Conservation (phyloP, 768 basidiomycete genomes). For the Tulasnella calospora region DNA sequence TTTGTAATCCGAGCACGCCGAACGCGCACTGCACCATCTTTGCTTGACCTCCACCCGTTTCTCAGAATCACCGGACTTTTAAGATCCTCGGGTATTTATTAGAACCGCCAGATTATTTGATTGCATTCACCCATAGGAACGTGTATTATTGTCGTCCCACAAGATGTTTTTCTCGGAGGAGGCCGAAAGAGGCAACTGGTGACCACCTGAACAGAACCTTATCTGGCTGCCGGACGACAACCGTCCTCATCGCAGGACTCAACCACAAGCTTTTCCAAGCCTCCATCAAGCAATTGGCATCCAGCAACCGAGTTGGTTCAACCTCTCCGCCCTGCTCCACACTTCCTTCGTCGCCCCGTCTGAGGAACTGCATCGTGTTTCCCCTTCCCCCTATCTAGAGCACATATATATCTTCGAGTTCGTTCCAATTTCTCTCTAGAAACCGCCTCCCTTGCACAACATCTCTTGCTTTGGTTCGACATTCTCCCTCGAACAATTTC, state of each 20-base stretch:
- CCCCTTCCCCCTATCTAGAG: not conserved
- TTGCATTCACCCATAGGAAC: no score
- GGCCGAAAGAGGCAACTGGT: no score
- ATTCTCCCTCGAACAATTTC: not conserved
- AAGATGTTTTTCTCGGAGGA: no score
- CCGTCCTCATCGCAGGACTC: not conserved
- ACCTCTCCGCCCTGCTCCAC: not conserved
- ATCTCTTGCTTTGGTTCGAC: not conserved
- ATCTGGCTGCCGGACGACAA: no score
- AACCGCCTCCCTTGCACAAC: not conserved
- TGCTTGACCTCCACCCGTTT: no score
- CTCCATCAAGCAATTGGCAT: not conserved
- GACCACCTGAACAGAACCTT: not conserved
- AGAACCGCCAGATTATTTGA: no score
- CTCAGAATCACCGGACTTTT: no score
- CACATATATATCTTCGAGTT: not conserved
- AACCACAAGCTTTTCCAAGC: not conserved
- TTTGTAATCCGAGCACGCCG: not conserved
- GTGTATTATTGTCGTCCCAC: no score
- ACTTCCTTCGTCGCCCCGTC: not conserved
- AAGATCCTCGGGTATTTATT: no score
- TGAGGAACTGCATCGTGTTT: not conserved
- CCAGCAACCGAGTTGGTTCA: not conserved
- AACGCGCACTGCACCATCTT: no score
- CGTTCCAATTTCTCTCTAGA: not conserved